Conservation (phyloP, 148 eudicot species). For the Rhododendron mucronatum region DNA sequence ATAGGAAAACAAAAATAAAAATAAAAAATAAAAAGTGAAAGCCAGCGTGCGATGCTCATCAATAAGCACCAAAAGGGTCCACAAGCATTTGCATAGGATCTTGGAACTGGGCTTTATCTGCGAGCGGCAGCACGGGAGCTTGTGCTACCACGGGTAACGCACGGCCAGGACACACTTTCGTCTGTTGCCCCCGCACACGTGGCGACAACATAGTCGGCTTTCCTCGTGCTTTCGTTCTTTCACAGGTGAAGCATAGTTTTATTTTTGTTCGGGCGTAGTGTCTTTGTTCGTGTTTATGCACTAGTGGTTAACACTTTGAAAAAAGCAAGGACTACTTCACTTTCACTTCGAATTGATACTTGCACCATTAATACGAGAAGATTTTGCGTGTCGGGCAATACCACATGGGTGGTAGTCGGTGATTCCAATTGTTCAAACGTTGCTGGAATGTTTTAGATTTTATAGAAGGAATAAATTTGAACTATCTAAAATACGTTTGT, state of each 20-base stretch:
- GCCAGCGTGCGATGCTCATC: too few species aligned
- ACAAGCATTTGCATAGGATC: neutral
- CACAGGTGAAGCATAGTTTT: neutral
- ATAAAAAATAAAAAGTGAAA: too few species aligned
- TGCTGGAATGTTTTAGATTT: too few species aligned
- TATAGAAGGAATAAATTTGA: too few species aligned
- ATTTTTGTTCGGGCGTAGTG: too few species aligned
- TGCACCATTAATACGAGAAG: too few species aligned
- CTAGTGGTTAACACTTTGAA: too few species aligned
- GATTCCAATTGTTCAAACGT: rapidly evolving
- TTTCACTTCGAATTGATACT: neutral
- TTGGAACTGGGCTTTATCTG: neutral
- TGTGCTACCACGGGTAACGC: neutral
- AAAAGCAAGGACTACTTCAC: neutral
- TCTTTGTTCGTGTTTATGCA: too few species aligned
- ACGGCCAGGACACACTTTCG: neutral
- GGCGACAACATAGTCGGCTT: neutral
- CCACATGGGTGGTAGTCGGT: too few species aligned
- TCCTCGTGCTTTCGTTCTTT: neutral
- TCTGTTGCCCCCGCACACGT: neutral
- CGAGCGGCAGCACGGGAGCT: neutral
- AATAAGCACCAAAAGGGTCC: too few species aligned
- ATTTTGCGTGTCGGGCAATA: too few species aligned
- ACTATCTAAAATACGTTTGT: too few species aligned
- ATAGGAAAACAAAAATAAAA: neutral